Percentiles rank a stretch among this genome's conserved stretches.
Evolutionary conservation across 2,329 filamentous ascomycete genomes (phyloP).

Genomic region (Penicillium sumatraense): DNA sequence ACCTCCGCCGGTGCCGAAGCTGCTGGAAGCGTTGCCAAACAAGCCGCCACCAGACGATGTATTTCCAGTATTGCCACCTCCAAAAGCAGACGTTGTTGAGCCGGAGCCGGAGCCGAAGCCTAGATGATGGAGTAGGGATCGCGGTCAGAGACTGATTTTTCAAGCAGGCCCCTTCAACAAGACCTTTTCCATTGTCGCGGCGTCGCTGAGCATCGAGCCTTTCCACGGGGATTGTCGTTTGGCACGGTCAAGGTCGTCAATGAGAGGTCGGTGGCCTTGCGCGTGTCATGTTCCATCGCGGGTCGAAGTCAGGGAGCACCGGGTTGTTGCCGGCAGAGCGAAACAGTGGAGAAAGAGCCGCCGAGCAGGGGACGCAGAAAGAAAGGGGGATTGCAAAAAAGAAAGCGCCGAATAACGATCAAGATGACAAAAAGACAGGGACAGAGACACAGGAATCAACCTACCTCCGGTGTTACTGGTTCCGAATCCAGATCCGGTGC

Average conservation of each 20-base stretch:
- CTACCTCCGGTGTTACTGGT: slow-evolving; percentile 43
- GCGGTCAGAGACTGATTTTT: slow-evolving; percentile 44
- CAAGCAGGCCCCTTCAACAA: slow-evolving; percentile 30
- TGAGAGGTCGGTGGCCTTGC: slow-evolving; percentile 21
- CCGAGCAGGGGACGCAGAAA: slow-evolving; percentile 9
- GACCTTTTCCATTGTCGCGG: slow-evolving; percentile 35
- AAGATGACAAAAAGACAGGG: slow-evolving; percentile 6
- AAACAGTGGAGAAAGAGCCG: slow-evolving; percentile 9
- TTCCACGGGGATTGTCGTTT: slow-evolving; percentile 22
- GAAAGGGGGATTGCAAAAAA: not conserved
- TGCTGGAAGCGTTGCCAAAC: slow-evolving; percentile 42
- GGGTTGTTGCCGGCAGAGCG: slow-evolving; percentile 19
- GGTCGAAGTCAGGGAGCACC: slow-evolving; percentile 37
- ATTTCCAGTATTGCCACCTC: slow-evolving; percentile 35
- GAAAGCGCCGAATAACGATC: not conserved
- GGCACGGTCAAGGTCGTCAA: slow-evolving; percentile 19
- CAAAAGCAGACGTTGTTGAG: slow-evolving; percentile 41
- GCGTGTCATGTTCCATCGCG: slow-evolving; percentile 29
- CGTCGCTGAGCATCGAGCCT: slow-evolving; percentile 33
- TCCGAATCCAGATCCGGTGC: slow-evolving; percentile 42
- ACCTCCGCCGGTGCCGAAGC: slow-evolving; percentile 49
- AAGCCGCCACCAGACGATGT: slow-evolving; percentile 37
- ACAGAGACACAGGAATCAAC: slow-evolving; percentile 27
- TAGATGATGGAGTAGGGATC: slow-evolving; percentile 40
- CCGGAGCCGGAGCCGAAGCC: slow-evolving; percentile 41